Base-by-base conservation (phyloP, 768 basidiomycete species). In the Kwoniella heveanensis region DNA sequence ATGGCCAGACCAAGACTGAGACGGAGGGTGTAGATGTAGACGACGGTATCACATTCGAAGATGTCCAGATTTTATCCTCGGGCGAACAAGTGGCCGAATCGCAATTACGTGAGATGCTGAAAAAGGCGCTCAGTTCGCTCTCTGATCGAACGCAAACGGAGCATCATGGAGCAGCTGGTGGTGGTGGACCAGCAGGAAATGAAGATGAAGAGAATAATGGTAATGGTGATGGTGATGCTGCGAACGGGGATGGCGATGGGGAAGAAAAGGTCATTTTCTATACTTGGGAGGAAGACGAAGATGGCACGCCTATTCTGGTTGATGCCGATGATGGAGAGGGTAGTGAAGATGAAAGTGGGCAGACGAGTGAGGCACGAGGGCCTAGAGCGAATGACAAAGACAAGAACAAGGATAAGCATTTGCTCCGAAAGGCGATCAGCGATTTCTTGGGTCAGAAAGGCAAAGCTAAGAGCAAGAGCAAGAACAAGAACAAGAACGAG, bases 351-450 rank as follows among this genome's bases (percentile, higher is more conserved):
- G n/a, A n/a, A n/a, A n/a, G n/a, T 19, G 61, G n/a, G 22, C 46
- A n/a, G 9, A 25, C 19, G 49, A 54, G 39, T 25, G 48, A 22
- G 25, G n/a, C n/a, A n/a, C n/a, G n/a, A n/a, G n/a, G n/a, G n/a
- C n/a, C n/a, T n/a, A 62, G 25, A 24, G 55, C 21, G 21, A 58
- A 25, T 48, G 60, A 49, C 12, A 22, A 39, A 37, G 44, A 60
- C 0, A 62, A 48, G 17, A 67, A 72, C 52, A 61, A 60, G 27
- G 59, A 57, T 30, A 44, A 10, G 39, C 8, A 32, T 32, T 26
- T 64, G 49, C 59, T 69, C n/a, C n/a, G 67, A 27, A 58, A 62
- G 39, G 66, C 63, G 2, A 50, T 69, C 22, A 54, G 60, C 29
- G 58, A 63, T 30, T 67, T 53, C 32, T 30, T 69, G 25, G 24